Conservation (phyloP, 305 asterid species). For the Fraxinus paxiana region DNA sequence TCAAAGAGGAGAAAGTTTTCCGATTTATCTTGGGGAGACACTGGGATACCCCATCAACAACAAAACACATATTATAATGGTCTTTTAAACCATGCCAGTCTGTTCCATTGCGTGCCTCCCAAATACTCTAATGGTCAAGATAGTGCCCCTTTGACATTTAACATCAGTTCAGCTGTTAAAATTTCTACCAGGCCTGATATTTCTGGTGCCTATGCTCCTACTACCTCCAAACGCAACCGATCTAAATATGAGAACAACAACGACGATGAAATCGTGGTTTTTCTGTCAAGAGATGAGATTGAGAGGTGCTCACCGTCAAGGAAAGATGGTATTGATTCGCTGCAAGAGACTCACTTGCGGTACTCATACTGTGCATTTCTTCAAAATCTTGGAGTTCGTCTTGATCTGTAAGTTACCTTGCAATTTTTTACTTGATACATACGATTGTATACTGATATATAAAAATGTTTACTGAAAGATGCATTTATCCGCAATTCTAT, state of each 20-base stretch:
- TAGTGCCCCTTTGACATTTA: slow-evolving; percentile 24
- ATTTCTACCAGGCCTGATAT: slow-evolving; percentile 33
- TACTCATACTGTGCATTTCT: slow-evolving; percentile 89
- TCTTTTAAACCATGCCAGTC: slow-evolving; percentile 33
- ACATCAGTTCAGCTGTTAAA: slow-evolving; percentile 33
- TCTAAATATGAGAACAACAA: slow-evolving; percentile 47
- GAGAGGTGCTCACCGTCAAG: slow-evolving; percentile 88
- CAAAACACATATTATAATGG: slow-evolving; percentile 24
- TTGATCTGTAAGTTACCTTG: slow-evolving; percentile 69
- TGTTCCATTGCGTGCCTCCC: slow-evolving; percentile 31
- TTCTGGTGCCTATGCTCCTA: slow-evolving; percentile 34
- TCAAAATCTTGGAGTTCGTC: slow-evolving; percentile 79
- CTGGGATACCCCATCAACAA: slow-evolving; percentile 46
- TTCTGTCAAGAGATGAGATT: slow-evolving; percentile 84
- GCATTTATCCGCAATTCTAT: neutral
- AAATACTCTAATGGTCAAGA: slow-evolving; percentile 28
- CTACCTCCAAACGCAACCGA: slow-evolving; percentile 58
- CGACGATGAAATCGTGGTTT: slow-evolving; percentile 51
- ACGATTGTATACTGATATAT: neutral
- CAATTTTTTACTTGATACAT: neutral
- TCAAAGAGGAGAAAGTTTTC: slow-evolving; percentile 67
- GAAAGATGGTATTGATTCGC: slow-evolving; percentile 82
- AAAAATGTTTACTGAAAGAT: neutral
- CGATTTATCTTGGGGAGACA: slow-evolving; percentile 41
- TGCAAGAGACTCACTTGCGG: slow-evolving; percentile 76